A percentile compares a stretch with the other conserved stretches of the same genome.
phyloP scores from a whole-genome alignment of 2,329 filamentous ascomycete genomes.

The Cladorrhinum sp. region DNA sequence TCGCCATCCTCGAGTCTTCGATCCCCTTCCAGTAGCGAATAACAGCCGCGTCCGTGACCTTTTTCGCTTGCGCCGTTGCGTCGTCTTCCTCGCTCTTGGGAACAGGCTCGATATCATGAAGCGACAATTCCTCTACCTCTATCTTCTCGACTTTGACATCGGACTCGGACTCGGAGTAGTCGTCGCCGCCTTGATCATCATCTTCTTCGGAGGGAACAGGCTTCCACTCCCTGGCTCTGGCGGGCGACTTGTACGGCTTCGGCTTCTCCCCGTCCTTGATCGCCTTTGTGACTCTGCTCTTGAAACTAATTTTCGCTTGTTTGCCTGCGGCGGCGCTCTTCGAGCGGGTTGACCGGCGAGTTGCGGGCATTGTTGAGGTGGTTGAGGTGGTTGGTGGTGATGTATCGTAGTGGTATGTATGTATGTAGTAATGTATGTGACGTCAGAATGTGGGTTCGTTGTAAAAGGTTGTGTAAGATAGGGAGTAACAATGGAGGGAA shows the following conservation, averaged over 20 bases:
- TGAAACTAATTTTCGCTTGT: constrained; percentile 58
- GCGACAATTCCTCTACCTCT: constrained; percentile 16
- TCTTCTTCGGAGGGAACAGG: no score
- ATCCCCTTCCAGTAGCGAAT: constrained; percentile 73
- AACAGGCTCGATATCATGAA: constrained; percentile 10
- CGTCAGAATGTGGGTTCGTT: constrained; percentile 15
- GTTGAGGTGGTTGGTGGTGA: no score
- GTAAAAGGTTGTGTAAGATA: constrained; percentile 5
- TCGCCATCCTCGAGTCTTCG: constrained; percentile 65
- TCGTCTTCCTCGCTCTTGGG: constrained; percentile 41
- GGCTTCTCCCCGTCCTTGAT: constrained; percentile 48
- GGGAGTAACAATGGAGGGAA: no score
- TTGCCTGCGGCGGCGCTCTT: constrained; percentile 33
- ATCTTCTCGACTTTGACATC: constrained; percentile 27
- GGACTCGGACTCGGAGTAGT: neutral
- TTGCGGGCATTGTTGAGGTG: constrained; percentile 47
- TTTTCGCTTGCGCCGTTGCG: constrained; percentile 57
- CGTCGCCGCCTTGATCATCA: no score
- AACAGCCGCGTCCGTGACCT: constrained; percentile 66
- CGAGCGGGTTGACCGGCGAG: constrained; percentile 43
- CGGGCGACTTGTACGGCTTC: constrained; percentile 29
- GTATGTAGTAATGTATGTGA: constrained; percentile 9
- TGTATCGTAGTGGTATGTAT: neutral
- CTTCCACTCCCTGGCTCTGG: constrained; percentile 26
- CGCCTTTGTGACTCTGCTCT: constrained; percentile 54